These are phyloP conservation scores for Furcasterigmium sp. DNA, from an alignment of 2,329 filamentous ascomycete genomes.

Conservation along the genomic window DNA sequence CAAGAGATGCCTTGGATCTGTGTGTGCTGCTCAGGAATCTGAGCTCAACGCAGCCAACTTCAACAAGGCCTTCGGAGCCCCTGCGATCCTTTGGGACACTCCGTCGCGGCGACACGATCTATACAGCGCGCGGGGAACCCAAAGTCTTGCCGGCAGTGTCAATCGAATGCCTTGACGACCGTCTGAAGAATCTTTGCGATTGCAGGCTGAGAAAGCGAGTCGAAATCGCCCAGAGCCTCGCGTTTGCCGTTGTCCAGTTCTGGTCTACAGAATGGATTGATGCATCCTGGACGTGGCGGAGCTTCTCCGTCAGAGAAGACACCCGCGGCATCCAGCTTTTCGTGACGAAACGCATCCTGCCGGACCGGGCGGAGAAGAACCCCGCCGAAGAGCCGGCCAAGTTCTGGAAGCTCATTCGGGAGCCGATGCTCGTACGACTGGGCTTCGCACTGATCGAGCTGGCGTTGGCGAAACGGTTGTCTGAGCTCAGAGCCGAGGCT, in stretches of 20 bases:
- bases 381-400: background rate
- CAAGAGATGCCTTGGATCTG: background rate
- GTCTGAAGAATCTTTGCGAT: background rate
- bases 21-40: background rate
- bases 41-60: background rate
- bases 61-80: background rate
- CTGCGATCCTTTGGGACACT: conserved; percentile 1
- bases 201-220: background rate
- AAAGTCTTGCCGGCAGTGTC: background rate
- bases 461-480: conserved; percentile 2
- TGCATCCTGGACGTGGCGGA: conserved; percentile 3
- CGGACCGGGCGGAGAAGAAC: background rate
- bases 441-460: conserved; percentile 5
- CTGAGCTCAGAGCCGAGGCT: background rate
- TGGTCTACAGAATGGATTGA: conserved; percentile 5
- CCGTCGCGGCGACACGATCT: background rate
- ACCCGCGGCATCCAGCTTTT: background rate
- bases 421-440: conserved; percentile 3
- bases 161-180: background rate
- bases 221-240: conserved; percentile 5
- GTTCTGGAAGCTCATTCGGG: conserved; percentile 1
- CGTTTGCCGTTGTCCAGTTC: conserved; percentile 3
- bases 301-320: conserved; percentile 2
- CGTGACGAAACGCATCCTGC: conserved; percentile 1
- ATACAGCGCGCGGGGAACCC: conserved; percentile 1